phyloP scores from a whole-genome alignment of 2,329 filamentous ascomycete genomes.

The Fusarium udum region DNA sequence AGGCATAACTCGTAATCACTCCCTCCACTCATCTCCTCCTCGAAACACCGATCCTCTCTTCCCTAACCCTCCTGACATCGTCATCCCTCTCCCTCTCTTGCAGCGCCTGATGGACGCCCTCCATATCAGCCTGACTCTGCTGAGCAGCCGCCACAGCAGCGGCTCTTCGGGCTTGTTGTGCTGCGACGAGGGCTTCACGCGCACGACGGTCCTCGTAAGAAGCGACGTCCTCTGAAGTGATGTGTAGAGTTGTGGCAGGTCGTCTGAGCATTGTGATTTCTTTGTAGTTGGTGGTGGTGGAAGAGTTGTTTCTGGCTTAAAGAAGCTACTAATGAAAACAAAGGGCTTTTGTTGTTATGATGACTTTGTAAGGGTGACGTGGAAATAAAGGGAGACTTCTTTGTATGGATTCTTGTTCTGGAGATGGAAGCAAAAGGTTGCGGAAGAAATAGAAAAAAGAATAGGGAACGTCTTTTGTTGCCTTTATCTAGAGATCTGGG shows the following conservation, averaged over 20 bases:
- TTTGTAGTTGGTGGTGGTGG: background rate
- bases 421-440: background rate
- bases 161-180: conserved; percentile 45
- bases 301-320: background rate
- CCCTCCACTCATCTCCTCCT: conserved; percentile 27
- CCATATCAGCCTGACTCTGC: conserved; percentile 39
- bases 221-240: conserved; percentile 76
- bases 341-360: conserved; percentile 7
- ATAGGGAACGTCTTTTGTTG: background rate
- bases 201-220: conserved; percentile 73
- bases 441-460: background rate
- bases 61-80: conserved; percentile 45
- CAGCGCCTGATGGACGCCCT: conserved; percentile 42
- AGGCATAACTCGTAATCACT: background rate
- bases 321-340: background rate
- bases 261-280: conserved; percentile 67
- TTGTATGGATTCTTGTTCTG: background rate
- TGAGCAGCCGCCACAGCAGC: conserved; percentile 37
- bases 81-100: conserved; percentile 42
- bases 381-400: background rate
- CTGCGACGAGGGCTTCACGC: conserved; percentile 50
- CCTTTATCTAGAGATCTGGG: background rate
- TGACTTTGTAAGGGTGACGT: background rate
- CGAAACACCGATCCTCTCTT: conserved; percentile 52
- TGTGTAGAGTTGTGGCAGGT: conserved; percentile 71